phyloP scores from a whole-genome alignment of 2,329 filamentous ascomycete species.

The Metarhizium album region DNA sequence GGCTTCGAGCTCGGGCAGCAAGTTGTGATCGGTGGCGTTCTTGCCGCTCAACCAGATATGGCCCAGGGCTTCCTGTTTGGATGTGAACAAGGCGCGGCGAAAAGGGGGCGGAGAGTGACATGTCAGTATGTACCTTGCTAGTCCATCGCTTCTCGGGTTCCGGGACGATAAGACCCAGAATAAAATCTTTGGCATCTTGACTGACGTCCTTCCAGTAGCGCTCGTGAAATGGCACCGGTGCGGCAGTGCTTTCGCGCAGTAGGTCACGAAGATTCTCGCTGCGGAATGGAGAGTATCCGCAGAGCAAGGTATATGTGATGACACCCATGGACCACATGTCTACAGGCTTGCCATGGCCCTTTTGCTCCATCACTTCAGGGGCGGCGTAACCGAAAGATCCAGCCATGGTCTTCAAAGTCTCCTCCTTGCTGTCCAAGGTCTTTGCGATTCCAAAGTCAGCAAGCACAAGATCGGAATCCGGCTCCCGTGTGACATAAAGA shows the following conservation, averaged over 20 bases:
- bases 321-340: constrained; percentile 99
- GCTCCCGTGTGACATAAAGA: constrained; percentile 72
- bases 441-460: constrained; percentile 99
- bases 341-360: constrained; percentile 93
- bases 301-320: constrained; percentile 96
- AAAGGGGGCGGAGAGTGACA: not conserved
- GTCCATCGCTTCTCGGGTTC: constrained; percentile 66
- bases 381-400: constrained; percentile 97
- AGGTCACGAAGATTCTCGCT: constrained; percentile 88
- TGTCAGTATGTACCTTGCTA: constrained; percentile 55
- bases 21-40: constrained; percentile 88
- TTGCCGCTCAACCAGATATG: constrained; percentile 87
- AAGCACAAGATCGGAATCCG: constrained; percentile 76
- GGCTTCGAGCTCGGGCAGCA: constrained; percentile 84
- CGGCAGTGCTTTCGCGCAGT: constrained; percentile 84
- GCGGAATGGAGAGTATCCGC: constrained; percentile 95
- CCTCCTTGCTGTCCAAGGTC: constrained; percentile 83
- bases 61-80: constrained; percentile 55
- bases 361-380: constrained; percentile 96
- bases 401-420: constrained; percentile 95
- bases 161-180: constrained; percentile 68
- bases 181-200: constrained; percentile 90
- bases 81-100: not conserved
- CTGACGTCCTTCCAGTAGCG: constrained; percentile 98
- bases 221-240: constrained; percentile 86